Evolutionary conservation across 192 early-diverging fungal genomes (phyloP).

Genomic region (Backusella parvicylindrica): DNA sequence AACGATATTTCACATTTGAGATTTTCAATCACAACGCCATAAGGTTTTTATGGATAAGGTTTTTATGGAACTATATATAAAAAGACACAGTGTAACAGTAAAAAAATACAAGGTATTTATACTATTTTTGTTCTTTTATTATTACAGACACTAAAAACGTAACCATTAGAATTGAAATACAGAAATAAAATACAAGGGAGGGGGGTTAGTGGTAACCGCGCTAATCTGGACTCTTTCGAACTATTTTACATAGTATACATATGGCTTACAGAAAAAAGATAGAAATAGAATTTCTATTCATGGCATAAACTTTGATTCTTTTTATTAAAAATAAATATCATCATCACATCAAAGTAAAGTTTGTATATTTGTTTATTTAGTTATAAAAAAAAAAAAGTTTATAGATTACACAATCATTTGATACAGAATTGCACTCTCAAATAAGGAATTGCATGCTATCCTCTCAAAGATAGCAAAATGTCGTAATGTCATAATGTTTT

Average conservation of each 20-base stretch:
- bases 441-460: neutral
- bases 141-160: neutral
- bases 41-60: no score
- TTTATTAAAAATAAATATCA: neutral
- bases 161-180: neutral
- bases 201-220: neutral
- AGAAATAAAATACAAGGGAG: neutral
- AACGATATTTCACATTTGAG: no score
- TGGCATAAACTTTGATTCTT: neutral
- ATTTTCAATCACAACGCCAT: neutral
- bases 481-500: neutral
- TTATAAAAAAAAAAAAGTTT: neutral
- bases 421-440: neutral
- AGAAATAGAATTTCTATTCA: neutral
- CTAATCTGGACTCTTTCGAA: neutral
- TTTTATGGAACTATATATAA: neutral
- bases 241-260: no score
- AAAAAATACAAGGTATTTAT: neutral
- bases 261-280: neutral
- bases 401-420: neutral
- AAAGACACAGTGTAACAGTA: neutral
- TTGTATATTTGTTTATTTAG: neutral
- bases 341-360: neutral
- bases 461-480: neutral
- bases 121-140: neutral